phyloP scores from a whole-genome alignment of 208 protist genomes.

The Endotrypanum monterogeii region DNA sequence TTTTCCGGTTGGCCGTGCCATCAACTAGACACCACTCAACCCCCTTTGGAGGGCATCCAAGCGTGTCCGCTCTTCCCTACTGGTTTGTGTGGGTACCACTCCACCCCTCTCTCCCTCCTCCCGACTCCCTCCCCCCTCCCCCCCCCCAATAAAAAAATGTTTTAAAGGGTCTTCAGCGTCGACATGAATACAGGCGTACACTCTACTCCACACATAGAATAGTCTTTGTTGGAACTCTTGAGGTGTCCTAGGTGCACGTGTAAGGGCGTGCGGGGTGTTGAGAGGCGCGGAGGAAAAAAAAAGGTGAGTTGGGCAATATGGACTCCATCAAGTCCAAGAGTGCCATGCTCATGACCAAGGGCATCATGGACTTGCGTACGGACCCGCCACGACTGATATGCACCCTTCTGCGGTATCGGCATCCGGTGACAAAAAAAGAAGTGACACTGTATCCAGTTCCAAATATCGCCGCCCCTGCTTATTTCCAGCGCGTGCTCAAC shows the following conservation, averaged over 20 bases:
- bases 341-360: constrained; percentile 81
- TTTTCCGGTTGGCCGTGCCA: background rate
- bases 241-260: too few relatives aligned
- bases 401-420: constrained; percentile 64
- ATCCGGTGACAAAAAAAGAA: constrained; percentile 72
- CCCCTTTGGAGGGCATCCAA: background rate
- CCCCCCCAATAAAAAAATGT: background rate
- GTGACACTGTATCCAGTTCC: constrained; percentile 81
- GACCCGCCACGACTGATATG: constrained; percentile 71
- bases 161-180: background rate
- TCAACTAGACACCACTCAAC: background rate
- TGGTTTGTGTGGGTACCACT: too few relatives aligned
- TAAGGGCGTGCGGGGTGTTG: too few relatives aligned
- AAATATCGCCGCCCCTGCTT: constrained; percentile 67
- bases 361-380: constrained; percentile 81
- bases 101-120: background rate
- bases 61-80: background rate
- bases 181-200: background rate
- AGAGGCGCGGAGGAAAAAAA: too few relatives aligned
- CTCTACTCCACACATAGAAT: background rate
- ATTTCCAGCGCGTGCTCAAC: constrained; percentile 63
- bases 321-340: constrained; percentile 60
- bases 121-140: background rate
- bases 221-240: background rate
- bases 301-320: constrained; percentile 36